Conservation (phyloP, 352 stramenopile genomes). For the Albugo candida region DNA sequence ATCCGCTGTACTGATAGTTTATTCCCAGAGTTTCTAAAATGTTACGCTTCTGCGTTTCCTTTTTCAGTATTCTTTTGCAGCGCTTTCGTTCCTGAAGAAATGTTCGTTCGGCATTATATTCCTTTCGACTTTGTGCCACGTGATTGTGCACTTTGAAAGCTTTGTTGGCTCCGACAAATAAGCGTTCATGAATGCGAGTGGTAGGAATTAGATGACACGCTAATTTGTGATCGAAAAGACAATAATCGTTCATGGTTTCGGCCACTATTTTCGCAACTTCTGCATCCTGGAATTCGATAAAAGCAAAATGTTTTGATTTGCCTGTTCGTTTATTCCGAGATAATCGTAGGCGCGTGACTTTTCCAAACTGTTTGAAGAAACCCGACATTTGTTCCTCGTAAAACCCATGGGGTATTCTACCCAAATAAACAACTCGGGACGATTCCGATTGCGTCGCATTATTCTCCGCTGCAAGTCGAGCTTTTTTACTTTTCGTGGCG, state of each 20-base stretch:
- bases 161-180: slow-evolving; percentile 78
- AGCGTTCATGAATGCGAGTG: slow-evolving; percentile 72
- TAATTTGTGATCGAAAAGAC: slow-evolving; percentile 85
- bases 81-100: slow-evolving; percentile 47
- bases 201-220: slow-evolving; percentile 82
- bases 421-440: slow-evolving; percentile 91
- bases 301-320: slow-evolving; percentile 90
- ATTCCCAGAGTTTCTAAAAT: slow-evolving; percentile 58
- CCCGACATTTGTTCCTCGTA: slow-evolving; percentile 91
- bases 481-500: slow-evolving; percentile 1
- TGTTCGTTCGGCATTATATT: slow-evolving; percentile 58
- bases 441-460: slow-evolving; percentile 16
- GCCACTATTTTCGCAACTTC: slow-evolving; percentile 88
- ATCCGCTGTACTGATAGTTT: slow-evolving; percentile 71
- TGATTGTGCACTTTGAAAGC: slow-evolving; percentile 55
- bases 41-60: slow-evolving; percentile 63
- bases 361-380: slow-evolving; percentile 95
- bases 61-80: slow-evolving; percentile 52
- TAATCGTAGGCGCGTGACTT: slow-evolving; percentile 78
- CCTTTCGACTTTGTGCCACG: slow-evolving; percentile 45
- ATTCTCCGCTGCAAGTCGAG: slow-evolving; percentile 7
- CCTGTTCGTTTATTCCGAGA: slow-evolving; percentile 90
- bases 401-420: slow-evolving; percentile 89
- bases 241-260: slow-evolving; percentile 90
- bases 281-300: slow-evolving; percentile 87